Base-by-base conservation (phyloP, 208 protist genomes). In the Trypanosoma platydactyli region DNA sequence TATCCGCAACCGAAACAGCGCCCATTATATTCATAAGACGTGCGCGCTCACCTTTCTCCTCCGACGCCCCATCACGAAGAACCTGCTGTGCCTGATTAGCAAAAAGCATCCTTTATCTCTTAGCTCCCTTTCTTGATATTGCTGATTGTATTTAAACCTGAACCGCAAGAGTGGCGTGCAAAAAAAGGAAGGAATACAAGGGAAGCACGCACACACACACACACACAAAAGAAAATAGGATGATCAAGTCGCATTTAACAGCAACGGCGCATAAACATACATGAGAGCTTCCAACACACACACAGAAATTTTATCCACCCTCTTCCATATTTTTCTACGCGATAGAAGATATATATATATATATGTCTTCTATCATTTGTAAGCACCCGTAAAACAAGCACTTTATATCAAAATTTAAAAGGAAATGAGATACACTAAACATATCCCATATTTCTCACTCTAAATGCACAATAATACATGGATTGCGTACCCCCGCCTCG, bases 31-130 rank as follows among this genome's bases (percentile, higher is more conserved):
- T 94, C 81, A 93, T 92, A 24, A 98, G 77, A n/a, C 88, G 82
- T 7, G 92, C 93, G 40, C 91, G 82, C 76, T 98, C 91, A 38
- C 94, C 94, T 72, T 97, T 96, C 71, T 97, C 91, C 72, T 98
- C 93, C 13, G 80, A 89, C 18, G 89, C 90, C 52, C 92, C 93
- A 27, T 93, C 73, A 54, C 90, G 77, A 66, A 95, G 76, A 20
- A 95, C 84, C 45, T 92, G 83, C 11, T 80, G 84, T 27, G 80
- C 89, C 68, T 91, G 84, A 70, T 92, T 92, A 45, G 74, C 73
- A 64, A 92, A 92, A 57, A 86, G 81, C 86, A 90, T 92, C 38
- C n/a, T 45, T n/a, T 25, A 33, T 42, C 40, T 46, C 13, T 59
- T 57, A 57, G n/a, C 44, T 52, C 33, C 46, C 24, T 24, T 20